phyloP scores from a whole-genome alignment of 352 stramenopile genomes.

The Stephanocyclus meneghinianus region DNA sequence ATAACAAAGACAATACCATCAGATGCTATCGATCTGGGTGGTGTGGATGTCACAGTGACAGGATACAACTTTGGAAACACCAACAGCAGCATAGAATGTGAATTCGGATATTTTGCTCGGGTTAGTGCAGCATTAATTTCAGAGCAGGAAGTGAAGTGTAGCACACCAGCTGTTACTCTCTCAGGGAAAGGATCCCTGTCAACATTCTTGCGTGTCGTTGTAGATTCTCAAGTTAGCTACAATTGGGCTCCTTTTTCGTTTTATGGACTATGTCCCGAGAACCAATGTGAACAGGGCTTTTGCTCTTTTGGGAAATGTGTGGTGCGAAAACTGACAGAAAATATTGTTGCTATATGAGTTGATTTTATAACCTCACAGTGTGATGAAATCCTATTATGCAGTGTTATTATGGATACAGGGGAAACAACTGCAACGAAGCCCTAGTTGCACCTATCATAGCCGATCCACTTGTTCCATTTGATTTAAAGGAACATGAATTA shows the following conservation, averaged over 20 bases:
- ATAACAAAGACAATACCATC: conserved; percentile 10
- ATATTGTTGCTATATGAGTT: too few species aligned
- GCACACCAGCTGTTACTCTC: conserved; percentile 14
- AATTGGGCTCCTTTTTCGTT: conserved; percentile 39
- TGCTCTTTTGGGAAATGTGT: conserved; percentile 37
- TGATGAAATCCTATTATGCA: not conserved
- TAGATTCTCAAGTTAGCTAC: conserved; percentile 28
- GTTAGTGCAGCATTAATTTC: not conserved
- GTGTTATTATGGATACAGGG: conserved; percentile 35
- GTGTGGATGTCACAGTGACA: conserved; percentile 3
- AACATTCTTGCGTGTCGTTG: conserved; percentile 11
- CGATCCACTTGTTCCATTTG: conserved; percentile 7
- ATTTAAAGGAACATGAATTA: conserved; percentile 14
- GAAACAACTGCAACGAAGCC: conserved; percentile 25
- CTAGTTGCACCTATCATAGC: conserved; percentile 21
- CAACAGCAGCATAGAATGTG: not conserved
- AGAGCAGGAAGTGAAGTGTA: not conserved
- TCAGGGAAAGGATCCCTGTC: conserved; percentile 12
- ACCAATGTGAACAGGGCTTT: conserved; percentile 31
- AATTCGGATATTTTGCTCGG: not conserved
- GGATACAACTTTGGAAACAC: conserved; percentile 25
- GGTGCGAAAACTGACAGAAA: not conserved
- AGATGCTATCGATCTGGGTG: conserved; percentile 26
- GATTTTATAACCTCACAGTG: too few species aligned
- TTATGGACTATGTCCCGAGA: conserved; percentile 29